Evolutionary conservation across 2,329 filamentous ascomycete species (phyloP), one percentile per base, ranked within the genome.

Genomic region (Diaporthe eres): DNA sequence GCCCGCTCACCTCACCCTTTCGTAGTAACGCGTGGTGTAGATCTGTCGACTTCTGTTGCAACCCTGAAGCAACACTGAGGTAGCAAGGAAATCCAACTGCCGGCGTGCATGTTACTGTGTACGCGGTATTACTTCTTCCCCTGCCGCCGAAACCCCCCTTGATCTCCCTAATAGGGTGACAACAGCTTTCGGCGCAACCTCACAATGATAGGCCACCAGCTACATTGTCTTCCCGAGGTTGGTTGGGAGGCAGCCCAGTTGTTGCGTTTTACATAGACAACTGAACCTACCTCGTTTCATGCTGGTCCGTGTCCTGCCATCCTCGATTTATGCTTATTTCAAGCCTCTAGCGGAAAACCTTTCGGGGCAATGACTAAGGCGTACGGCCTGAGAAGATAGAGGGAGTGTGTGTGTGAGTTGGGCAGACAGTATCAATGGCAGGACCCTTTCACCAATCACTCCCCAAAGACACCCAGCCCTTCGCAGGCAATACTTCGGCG

Each of bases 81-180:
- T 47, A 12, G 39, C 25, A 65, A 47, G 25, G 15, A 17, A 65
- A 61, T 19, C 15, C 39, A 65, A 65, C 60, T 65, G 60, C 60
- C 60, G 58, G 39, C n/a, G 60, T 31, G n/a, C 39, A 22, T 31
- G 39, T 15, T 47, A 31, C 60, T 58, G 55, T 22, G 55, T 4
- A 22, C 31, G 19, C 34, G 22, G 55, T 37, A n/a, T n/a, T 37
- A 31, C 55, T 28, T 57, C 25, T 57, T 9, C 4, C 53, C 53
- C 53, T 19, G 53, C 15, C 28, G 15, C 53, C 17, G 28, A 57
- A 31, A 22, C 31, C 55, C 55, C 19, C 31, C 17, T 22, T 37
- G 19, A 37, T 44, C 13, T 44, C 25, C 22, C 37, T 2, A 28
- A 31, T 25, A 47, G 60, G 60, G n/a, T 65, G 25, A 65, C 60